Evolutionary conservation across 176 grass and related monocot species (phyloP).

Genomic region (Stipa capillata): DNA sequence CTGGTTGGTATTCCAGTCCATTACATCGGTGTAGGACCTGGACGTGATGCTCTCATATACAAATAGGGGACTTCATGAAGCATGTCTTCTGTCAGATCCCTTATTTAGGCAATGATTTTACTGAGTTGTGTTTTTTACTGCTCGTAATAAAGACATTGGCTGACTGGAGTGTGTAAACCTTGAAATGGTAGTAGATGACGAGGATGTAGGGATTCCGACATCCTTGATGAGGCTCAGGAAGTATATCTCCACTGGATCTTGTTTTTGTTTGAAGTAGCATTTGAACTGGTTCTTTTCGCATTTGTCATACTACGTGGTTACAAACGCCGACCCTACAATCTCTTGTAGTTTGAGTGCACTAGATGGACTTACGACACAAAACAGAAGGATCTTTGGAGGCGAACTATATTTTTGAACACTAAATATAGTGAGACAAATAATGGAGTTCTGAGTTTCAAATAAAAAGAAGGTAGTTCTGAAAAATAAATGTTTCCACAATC

Average conservation of each 20-base stretch:
- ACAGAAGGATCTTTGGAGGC: no score
- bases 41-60: constrained; percentile 85
- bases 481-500: no score
- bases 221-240: background rate
- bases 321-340: no score
- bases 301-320: background rate
- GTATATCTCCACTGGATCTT: background rate
- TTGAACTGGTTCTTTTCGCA: background rate
- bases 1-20: constrained; percentile 76
- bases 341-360: no score
- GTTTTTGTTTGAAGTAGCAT: no score
- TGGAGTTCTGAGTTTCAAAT: no score
- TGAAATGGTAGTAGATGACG: background rate
- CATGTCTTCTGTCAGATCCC: background rate
- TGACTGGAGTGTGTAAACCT: background rate
- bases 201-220: background rate
- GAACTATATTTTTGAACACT: background rate
- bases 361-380: no score
- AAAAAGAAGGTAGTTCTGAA: no score
- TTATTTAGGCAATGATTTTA: background rate
- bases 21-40: constrained; percentile 80
- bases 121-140: background rate
- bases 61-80: constrained; percentile 27
- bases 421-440: background rate
- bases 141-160: background rate